Conservation (phyloP, 2,329 filamentous ascomycete genomes). For the Mycosphaerella sp. region DNA sequence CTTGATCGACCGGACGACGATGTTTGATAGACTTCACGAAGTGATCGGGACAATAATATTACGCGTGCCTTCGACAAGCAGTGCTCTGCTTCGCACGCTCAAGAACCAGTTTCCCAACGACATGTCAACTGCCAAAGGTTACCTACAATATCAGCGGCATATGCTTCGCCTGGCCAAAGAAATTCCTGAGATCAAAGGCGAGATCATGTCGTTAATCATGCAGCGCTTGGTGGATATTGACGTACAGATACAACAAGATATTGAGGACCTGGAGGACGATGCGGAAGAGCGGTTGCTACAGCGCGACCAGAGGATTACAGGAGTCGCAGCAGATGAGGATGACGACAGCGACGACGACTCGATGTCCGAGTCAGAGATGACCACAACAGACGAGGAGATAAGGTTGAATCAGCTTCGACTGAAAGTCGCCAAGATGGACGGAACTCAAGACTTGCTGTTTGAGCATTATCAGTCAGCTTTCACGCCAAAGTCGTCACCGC, state of each 20-base stretch:
- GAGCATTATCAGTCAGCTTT: conserved; percentile 72
- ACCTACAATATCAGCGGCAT: conserved; percentile 84
- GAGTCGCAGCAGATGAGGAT: conserved; percentile 46
- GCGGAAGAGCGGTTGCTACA: conserved; percentile 67
- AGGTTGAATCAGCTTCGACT: conserved; percentile 67
- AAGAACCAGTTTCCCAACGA: conserved; percentile 34
- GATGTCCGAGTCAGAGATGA: conserved; percentile 57
- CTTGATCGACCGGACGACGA: conserved; percentile 55
- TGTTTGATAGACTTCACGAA: conserved; percentile 69
- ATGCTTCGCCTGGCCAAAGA: conserved; percentile 72
- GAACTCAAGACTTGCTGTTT: conserved; percentile 82
- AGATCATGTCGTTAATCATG: conserved; percentile 76
- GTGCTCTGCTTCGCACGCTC: conserved; percentile 54
- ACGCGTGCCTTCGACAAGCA: conserved; percentile 72
- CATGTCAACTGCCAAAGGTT: conserved; percentile 66
- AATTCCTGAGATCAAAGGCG: conserved; percentile 67
- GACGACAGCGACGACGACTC: conserved; percentile 65
- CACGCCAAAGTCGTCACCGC: conserved; percentile 51
- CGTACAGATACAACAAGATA: conserved; percentile 86
- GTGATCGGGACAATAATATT: conserved; percentile 69
- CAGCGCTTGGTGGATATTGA: conserved; percentile 89
- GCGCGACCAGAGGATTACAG: conserved; percentile 39
- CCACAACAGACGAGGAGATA: conserved; percentile 50
- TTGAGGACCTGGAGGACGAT: conserved; percentile 89
- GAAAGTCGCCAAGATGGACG: conserved; percentile 86